Evolutionary conservation across 352 stramenopile genomes (phyloP), one percentile per base, ranked within the genome.

Genomic region (Phytophthora vignae): DNA sequence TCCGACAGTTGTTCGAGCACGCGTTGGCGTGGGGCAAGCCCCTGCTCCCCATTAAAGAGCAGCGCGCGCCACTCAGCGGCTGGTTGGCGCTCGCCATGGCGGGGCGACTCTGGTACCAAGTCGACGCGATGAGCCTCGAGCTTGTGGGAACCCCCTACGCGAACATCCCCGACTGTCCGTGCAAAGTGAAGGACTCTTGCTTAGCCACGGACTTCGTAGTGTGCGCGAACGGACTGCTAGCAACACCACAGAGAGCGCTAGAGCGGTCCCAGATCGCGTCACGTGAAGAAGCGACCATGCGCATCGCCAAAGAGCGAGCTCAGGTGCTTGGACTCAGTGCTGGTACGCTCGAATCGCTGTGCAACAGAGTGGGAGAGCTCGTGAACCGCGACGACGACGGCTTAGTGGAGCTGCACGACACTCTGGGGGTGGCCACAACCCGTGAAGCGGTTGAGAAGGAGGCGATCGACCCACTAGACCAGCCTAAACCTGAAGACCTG

Each of bases 41-140:
- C 1, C 55, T 87, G 11, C 55, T 90, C 1, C 80, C 80, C 0
- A 84, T 87, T 33, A 88, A 87, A 31, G 74, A 78, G 15, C 50
- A 78, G 6, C 71, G 69, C 3, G 65, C 69, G 14, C 42, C 68
- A 12, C 61, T 88, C 29, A 50, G 22, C 4, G 72, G 78, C 1
- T 90, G 82, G 82, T 50, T 90, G 7, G 66, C 69, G 14, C 44
- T 88, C n/a, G 76, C 66, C 1, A 84, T 88, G 76, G 79, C 78
- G 6, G 82, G 82, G n/a, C 67, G 78, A 5, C 76, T 90, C 4
- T 90, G 82, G 82, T 90, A 90, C 55, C 73, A 87, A 55, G 78
- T 88, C 3, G 76, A 82, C 21, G 54, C 67, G 6, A 59, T 60
- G 10, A 52, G 69, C 38, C 62, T 90, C 15, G 69, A 82, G 4